Base-by-base conservation (phyloP, 2,329 filamentous ascomycete genomes). In the Aspergillus floridensis region DNA sequence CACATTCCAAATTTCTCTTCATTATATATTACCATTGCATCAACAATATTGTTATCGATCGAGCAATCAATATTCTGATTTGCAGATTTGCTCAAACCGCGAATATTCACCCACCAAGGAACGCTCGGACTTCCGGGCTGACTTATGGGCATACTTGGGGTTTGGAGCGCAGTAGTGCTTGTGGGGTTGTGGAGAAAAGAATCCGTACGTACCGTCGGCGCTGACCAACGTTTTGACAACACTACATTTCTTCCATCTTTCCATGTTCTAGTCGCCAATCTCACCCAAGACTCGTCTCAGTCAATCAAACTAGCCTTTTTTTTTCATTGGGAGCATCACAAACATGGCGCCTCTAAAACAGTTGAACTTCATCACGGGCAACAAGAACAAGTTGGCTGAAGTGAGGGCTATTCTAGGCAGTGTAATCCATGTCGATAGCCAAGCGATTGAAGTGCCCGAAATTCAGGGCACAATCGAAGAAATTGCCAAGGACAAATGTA, bases 341-440 rank as follows among this genome's bases (percentile, higher is more conserved):
- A 57, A 47, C 51, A 83, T 83, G 79, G 74, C 78, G 52, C 75
- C 78, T 48, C 79, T 81, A 65, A 77, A 81, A 63, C 72, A 71
- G 19, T 80, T 99, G 65, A 93, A 96, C 78, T 99, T 99, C 81
- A 96, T 99, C 73, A 98, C 93, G 2, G 90, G 93, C 76, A 99
- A 99, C 79, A 87, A 88, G 71, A 96, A 96, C 81, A 99, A 99
- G 80, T 84, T 99, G 58, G 80, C 83, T 59, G 95, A 99, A 80
- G 92, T 96, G 66, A 87, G 90, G 76, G 88, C 90, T 19, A 97
- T 99, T 68, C 84, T 99, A 3, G 87, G 88, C 8, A 85, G 84
- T 59, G 79, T 80, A 35, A 89, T 97, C 65, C 81, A 88, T 63
- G 83, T 99, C 47, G 83, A 85, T 57, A 93, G 83, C 77, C 86